phyloP scores from a whole-genome alignment of 1,284 basidiomycete genomes.

The Austroboletus novae-zelandiae region DNA sequence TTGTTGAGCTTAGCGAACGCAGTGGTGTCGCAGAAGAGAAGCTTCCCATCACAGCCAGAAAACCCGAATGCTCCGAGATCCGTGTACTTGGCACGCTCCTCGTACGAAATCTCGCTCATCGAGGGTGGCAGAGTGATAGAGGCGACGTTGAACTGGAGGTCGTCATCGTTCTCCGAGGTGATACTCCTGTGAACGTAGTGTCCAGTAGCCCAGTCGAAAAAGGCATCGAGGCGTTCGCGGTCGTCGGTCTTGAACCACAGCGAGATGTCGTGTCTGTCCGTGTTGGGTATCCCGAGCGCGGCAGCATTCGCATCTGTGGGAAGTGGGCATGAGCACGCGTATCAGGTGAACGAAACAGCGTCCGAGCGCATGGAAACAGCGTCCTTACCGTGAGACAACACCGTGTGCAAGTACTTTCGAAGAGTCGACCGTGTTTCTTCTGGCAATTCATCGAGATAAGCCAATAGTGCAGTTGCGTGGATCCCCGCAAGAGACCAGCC shows the following conservation, averaged over 20 bases:
- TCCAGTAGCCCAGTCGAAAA: slow-evolving; percentile 12
- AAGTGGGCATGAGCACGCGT: background rate
- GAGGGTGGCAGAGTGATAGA: slow-evolving; percentile 6
- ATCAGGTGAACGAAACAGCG: background rate
- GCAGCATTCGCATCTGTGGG: slow-evolving; percentile 8
- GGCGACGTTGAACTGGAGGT: slow-evolving; percentile 19
- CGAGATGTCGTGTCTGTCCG: background rate
- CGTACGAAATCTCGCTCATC: slow-evolving; percentile 17
- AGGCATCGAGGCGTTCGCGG: slow-evolving; percentile 14
- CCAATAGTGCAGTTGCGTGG: slow-evolving; percentile 14
- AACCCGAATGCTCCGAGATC: slow-evolving; percentile 2
- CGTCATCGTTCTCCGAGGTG: slow-evolving; percentile 18
- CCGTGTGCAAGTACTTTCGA: slow-evolving; percentile 24
- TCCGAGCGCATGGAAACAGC: background rate
- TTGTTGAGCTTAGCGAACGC: slow-evolving; percentile 6
- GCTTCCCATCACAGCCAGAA: slow-evolving; percentile 10
- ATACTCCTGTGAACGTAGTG: slow-evolving; percentile 20
- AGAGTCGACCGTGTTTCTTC: slow-evolving; percentile 9
- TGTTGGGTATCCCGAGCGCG: slow-evolving; percentile 5
- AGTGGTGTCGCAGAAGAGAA: slow-evolving; percentile 9
- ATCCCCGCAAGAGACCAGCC: slow-evolving; percentile 26
- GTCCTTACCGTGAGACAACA: slow-evolving; percentile 21
- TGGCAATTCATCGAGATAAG: slow-evolving; percentile 19
- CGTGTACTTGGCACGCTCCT: slow-evolving; percentile 17
- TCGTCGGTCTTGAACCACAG: slow-evolving; percentile 5